Percentiles rank a stretch among this genome's conserved stretches.
Conservation (phyloP, 768 basidiomycete species). For the Phaeolepiota aurea region DNA sequence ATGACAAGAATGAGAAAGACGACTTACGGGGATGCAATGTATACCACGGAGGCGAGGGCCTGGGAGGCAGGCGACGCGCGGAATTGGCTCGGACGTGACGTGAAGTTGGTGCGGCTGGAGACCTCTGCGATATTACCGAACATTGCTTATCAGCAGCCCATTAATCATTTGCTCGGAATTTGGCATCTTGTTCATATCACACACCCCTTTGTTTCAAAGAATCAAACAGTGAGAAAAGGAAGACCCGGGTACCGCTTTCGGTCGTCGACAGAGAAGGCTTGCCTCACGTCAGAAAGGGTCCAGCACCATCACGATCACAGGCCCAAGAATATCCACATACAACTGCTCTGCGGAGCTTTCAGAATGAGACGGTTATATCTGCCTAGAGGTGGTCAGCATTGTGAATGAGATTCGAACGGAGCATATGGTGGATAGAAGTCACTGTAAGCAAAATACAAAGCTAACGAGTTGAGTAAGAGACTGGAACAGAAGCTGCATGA, state of each 20-base stretch:
- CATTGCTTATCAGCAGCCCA: conserved; percentile 3
- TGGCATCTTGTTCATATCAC: conserved; percentile 10
- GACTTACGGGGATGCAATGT: not conserved
- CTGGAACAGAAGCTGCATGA: too few species aligned
- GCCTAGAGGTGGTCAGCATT: too few species aligned
- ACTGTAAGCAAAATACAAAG: conserved; percentile 11
- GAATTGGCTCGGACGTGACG: conserved; percentile 25
- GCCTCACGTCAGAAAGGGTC: not conserved
- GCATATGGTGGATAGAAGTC: not conserved
- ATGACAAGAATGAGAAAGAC: not conserved
- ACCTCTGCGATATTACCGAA: conserved; percentile 2
- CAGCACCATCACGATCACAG: conserved; percentile 16
- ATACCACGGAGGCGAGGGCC: not conserved
- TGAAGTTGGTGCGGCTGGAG: conserved; percentile 22
- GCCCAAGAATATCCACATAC: conserved; percentile 2
- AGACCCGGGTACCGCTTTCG: conserved; percentile 15
- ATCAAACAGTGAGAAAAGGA: conserved; percentile 15
- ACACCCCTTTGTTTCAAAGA: conserved; percentile 16
- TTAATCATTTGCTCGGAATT: conserved; percentile 3
- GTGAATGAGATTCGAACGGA: not conserved
- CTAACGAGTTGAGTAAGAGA: conserved; percentile 84
- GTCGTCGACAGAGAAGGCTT: conserved; percentile 8
- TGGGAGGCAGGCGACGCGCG: conserved; percentile 7
- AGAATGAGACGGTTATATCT: conserved; percentile 89
- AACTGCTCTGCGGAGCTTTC: not conserved